phyloP scores from a whole-genome alignment of 2,329 filamentous ascomycete species.

The Epichloe baconii region DNA sequence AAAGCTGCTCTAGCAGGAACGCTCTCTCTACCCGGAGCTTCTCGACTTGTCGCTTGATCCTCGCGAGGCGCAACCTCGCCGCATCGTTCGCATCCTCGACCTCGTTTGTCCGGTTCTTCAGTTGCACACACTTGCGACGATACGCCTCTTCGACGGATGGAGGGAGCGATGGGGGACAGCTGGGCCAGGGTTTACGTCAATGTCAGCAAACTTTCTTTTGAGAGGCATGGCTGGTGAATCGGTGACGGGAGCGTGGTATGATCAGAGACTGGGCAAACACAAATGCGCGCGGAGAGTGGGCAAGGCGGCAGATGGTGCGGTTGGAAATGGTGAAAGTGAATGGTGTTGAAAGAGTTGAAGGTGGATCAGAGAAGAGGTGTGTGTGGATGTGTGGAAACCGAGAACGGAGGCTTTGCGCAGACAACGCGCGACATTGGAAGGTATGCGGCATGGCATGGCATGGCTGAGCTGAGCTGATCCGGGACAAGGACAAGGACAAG shows the following conservation, averaged over 20 bases:
- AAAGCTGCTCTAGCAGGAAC: slow-evolving; percentile 59
- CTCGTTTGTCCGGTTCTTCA: slow-evolving; percentile 82
- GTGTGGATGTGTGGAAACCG: background rate
- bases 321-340: background rate
- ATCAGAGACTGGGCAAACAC: background rate
- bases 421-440: background rate
- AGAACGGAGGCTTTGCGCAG: slow-evolving; percentile 2
- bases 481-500: background rate
- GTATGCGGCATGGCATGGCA: background rate
- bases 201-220: slow-evolving; percentile 24
- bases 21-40: slow-evolving; percentile 83
- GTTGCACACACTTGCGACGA: slow-evolving; percentile 87
- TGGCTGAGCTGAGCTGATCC: too few relatives aligned
- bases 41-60: slow-evolving; percentile 73
- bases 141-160: slow-evolving; percentile 94
- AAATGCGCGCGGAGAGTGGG: background rate
- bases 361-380: too few relatives aligned
- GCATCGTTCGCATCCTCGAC: slow-evolving; percentile 87
- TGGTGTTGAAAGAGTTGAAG: too few relatives aligned
- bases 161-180: slow-evolving; percentile 49
- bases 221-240: slow-evolving; percentile 17
- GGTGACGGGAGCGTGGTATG: background rate
- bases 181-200: slow-evolving; percentile 20
- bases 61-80: slow-evolving; percentile 62
- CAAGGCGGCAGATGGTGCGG: background rate